A percentile compares a stretch with the other conserved stretches of the same genome.
Evolutionary conservation across 2,329 filamentous ascomycete species (phyloP).

Genomic region (Penicillium fuscoglaucum): DNA sequence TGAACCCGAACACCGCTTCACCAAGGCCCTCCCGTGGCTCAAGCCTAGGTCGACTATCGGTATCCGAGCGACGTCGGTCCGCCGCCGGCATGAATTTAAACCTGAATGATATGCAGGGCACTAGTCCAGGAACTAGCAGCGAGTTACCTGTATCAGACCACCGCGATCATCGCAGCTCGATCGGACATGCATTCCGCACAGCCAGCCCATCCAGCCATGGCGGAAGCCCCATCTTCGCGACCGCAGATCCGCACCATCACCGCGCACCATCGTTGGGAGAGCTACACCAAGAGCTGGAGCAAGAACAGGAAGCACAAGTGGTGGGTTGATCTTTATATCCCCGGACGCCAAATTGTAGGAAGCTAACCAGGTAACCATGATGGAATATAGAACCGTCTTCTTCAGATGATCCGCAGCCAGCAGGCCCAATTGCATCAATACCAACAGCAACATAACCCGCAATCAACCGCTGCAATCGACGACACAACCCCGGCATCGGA

Average conservation of each 20-base stretch:
- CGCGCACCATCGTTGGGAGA: constrained; percentile 51
- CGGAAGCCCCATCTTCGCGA: constrained; percentile 44
- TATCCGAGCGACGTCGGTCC: constrained; percentile 47
- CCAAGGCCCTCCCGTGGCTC: constrained; percentile 40
- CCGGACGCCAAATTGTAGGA: not conserved
- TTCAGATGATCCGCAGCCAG: constrained; percentile 51
- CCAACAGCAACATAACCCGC: constrained; percentile 33
- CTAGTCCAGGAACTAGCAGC: constrained; percentile 21
- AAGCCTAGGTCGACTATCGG: constrained; percentile 38
- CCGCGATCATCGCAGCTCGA: constrained; percentile 42
- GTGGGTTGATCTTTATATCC: constrained; percentile 31
- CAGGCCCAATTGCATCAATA: constrained; percentile 47
- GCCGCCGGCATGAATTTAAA: constrained; percentile 42
- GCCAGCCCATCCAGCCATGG: constrained; percentile 47
- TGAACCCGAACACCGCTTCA: constrained; percentile 44
- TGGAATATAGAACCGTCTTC: constrained; percentile 47
- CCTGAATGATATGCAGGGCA: constrained; percentile 34
- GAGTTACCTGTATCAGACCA: constrained; percentile 32
- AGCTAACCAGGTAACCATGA: not conserved
- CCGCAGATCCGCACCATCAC: constrained; percentile 50
- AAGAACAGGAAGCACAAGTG: constrained; percentile 55
- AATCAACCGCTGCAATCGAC: constrained; percentile 40
- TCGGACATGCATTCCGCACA: constrained; percentile 42
- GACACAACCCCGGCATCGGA: constrained; percentile 47
- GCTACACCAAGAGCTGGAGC: constrained; percentile 52